Conservation (phyloP, 352 stramenopile species). For the Pythium periplocum region DNA sequence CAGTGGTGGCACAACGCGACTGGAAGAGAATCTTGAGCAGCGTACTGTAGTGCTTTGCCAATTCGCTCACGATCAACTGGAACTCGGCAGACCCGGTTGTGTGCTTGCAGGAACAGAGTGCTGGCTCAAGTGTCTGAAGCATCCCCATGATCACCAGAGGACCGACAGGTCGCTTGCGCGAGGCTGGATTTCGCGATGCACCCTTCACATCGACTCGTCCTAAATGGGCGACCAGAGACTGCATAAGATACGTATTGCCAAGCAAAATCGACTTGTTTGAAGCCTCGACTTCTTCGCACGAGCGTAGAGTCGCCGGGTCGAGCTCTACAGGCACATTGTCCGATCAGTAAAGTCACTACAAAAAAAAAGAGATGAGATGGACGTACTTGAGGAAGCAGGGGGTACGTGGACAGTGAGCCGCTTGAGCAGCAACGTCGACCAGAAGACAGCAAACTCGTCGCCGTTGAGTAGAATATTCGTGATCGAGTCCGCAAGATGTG, state of each 20-base stretch:
- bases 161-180: conserved; percentile 22
- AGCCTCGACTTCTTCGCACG: conserved; percentile 61
- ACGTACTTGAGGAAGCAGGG: conserved; percentile 40
- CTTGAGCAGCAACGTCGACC: conserved; percentile 68
- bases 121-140: conserved; percentile 87
- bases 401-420: conserved; percentile 49
- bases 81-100: conserved; percentile 81
- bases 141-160: conserved; percentile 89
- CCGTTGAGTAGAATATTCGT: conserved; percentile 69
- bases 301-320: conserved; percentile 45
- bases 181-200: conserved; percentile 11
- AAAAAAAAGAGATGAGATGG: not conserved
- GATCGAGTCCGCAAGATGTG: conserved; percentile 74
- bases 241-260: conserved; percentile 58
- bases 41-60: conserved; percentile 75
- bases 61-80: conserved; percentile 45
- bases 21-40: conserved; percentile 88
- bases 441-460: conserved; percentile 87
- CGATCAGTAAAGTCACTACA: too few relatives aligned
- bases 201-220: conserved; percentile 49
- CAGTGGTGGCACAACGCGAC: conserved; percentile 82
- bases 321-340: conserved; percentile 24
- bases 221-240: conserved; percentile 59
- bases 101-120: conserved; percentile 83
- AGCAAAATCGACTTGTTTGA: conserved; percentile 79